Percentiles rank a stretch among this genome's conserved stretches.
Evolutionary conservation across 768 basidiomycete species (phyloP).

Genomic region (Pleurotus tuber-regium): DNA sequence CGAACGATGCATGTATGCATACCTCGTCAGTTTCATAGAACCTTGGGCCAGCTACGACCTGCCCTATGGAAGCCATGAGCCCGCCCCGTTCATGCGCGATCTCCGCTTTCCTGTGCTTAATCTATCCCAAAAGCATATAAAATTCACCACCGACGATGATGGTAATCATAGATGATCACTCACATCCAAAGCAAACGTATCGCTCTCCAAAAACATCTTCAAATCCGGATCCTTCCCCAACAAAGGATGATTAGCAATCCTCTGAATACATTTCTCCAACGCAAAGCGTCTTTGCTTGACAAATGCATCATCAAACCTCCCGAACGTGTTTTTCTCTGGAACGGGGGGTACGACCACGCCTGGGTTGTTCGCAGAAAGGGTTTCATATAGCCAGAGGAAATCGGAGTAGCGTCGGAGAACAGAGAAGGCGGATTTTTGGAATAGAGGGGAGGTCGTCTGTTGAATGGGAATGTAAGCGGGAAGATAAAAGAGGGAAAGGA

Average conservation of each 20-base stretch:
- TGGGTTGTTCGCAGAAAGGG: slow-evolving; percentile 85
- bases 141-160: not conserved
- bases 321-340: slow-evolving; percentile 93
- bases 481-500: not conserved
- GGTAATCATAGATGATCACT: slow-evolving; percentile 37
- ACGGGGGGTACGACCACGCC: slow-evolving; percentile 96
- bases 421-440: slow-evolving; percentile 81
- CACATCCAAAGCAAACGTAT: slow-evolving; percentile 88
- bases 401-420: slow-evolving; percentile 97
- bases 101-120: slow-evolving; percentile 84
- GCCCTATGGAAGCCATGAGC: slow-evolving; percentile 79
- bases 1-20: slow-evolving; percentile 11
- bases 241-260: slow-evolving; percentile 91
- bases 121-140: slow-evolving; percentile 41
- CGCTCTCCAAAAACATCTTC: slow-evolving; percentile 89
- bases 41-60: slow-evolving; percentile 72
- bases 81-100: slow-evolving; percentile 77
- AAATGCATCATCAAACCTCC: slow-evolving; percentile 90
- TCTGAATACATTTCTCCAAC: slow-evolving; percentile 88
- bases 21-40: slow-evolving; percentile 91
- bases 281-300: slow-evolving; percentile 82
- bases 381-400: slow-evolving; percentile 95
- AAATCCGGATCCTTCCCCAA: slow-evolving; percentile 86
- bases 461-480: slow-evolving; percentile 6
- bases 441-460: slow-evolving; percentile 84